phyloP scores from a whole-genome alignment of 2,329 filamentous ascomycete genomes.

The Pyricularia grisea region DNA sequence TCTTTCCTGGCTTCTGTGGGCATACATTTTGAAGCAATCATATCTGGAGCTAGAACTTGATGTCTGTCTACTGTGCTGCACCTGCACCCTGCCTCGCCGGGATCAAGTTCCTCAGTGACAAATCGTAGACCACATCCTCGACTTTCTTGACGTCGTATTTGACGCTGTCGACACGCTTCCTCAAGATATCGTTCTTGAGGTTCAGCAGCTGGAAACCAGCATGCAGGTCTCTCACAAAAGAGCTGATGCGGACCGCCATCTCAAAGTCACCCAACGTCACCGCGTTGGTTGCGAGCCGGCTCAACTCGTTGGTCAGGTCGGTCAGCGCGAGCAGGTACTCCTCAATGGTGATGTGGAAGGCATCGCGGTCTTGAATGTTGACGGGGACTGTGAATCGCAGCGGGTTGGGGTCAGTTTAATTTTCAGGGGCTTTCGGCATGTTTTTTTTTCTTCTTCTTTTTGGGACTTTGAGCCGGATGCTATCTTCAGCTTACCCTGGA shows the following conservation, averaged over 20 bases:
- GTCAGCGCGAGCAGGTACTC: constrained; percentile 91
- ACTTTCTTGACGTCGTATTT: constrained; percentile 98
- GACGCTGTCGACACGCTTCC: constrained; percentile 82
- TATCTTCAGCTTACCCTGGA: constrained; percentile 49
- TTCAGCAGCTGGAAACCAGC: constrained; percentile 96
- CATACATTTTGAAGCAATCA: background rate
- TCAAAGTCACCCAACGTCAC: constrained; percentile 86
- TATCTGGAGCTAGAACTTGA: background rate
- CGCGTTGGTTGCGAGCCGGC: constrained; percentile 84
- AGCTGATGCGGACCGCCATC: constrained; percentile 77
- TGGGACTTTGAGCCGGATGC: background rate
- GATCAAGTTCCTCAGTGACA: constrained; percentile 77
- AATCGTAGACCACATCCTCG: constrained; percentile 94
- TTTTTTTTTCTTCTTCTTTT: background rate
- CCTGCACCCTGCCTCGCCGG: constrained; percentile 22
- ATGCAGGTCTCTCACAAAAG: constrained; percentile 91
- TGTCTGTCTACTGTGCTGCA: background rate
- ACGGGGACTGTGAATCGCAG: constrained; percentile 58
- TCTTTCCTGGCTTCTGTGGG: background rate
- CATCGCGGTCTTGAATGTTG: constrained; percentile 81
- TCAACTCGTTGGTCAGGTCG: constrained; percentile 79
- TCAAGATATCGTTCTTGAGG: constrained; percentile 87
- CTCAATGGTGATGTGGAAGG: constrained; percentile 93
- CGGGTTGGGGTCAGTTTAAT: background rate
- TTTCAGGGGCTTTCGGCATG: background rate